Conservation (phyloP, 1,284 basidiomycete species). For the Boletus mariae region DNA sequence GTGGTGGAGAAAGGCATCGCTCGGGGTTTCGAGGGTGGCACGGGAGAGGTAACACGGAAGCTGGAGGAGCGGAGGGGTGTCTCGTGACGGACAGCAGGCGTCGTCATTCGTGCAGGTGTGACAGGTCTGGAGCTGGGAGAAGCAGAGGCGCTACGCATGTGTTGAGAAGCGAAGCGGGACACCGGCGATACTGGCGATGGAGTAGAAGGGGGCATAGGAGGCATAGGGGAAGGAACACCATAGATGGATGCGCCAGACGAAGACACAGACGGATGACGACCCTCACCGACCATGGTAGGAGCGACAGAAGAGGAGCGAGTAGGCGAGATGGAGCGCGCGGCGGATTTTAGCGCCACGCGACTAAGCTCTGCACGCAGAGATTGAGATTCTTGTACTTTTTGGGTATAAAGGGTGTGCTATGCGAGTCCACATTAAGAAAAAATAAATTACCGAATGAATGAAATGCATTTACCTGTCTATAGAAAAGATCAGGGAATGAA, state of each 20-base stretch:
- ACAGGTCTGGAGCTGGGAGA: conserved; percentile 46
- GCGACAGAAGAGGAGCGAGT: conserved; percentile 28
- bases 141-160: conserved; percentile 43
- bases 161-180: conserved; percentile 46
- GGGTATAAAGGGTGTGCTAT: conserved; percentile 57
- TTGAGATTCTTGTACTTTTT: conserved; percentile 68
- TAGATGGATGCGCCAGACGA: conserved; percentile 36
- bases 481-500: conserved; percentile 22
- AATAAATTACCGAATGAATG: conserved; percentile 1
- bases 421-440: conserved; percentile 13
- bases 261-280: conserved; percentile 32
- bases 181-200: conserved; percentile 28
- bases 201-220: conserved; percentile 34
- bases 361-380: conserved; percentile 61
- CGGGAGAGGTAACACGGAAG: conserved; percentile 37
- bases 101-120: conserved; percentile 41
- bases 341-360: conserved; percentile 44
- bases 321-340: conserved; percentile 35
- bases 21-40: conserved; percentile 44
- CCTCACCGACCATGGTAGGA: conserved; percentile 19
- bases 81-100: conserved; percentile 34
- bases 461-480: conserved; percentile 31
- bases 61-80: conserved; percentile 34
- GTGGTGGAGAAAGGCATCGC: conserved; percentile 38
- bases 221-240: conserved; percentile 31